phyloP scores from a whole-genome alignment of 2,329 filamentous ascomycete genomes.

The Arachnopeziza araneosa region DNA sequence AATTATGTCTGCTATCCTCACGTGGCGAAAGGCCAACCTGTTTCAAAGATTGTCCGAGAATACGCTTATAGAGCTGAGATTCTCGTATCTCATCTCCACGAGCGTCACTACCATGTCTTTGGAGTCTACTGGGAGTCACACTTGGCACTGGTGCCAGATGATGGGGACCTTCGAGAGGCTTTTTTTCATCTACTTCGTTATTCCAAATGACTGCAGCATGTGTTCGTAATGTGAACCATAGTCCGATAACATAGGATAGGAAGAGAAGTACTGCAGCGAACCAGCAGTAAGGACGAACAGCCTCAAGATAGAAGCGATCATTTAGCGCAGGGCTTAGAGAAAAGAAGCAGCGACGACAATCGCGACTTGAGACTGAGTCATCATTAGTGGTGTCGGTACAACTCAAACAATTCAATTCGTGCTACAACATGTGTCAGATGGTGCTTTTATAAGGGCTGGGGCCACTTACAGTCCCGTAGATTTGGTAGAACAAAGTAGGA shows the following conservation, averaged over 20 bases:
- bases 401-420: conserved; percentile 82
- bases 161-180: conserved; percentile 45
- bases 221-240: conserved; percentile 92
- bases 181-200: conserved; percentile 73
- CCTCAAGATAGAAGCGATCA: conserved; percentile 84
- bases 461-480: conserved; percentile 75
- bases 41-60: conserved; percentile 82
- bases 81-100: conserved; percentile 66
- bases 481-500: conserved; percentile 95
- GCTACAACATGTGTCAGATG: conserved; percentile 45
- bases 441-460: background rate
- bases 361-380: conserved; percentile 42
- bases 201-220: conserved; percentile 98
- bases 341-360: conserved; percentile 93
- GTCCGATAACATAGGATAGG: conserved; percentile 84
- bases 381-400: conserved; percentile 42
- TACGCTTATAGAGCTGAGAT: conserved; percentile 85
- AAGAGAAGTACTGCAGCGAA: conserved; percentile 81
- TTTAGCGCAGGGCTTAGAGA: conserved; percentile 78
- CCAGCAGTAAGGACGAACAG: conserved; percentile 91
- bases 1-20: conserved; percentile 39
- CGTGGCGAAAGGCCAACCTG: conserved; percentile 66
- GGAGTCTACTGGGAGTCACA: conserved; percentile 20
- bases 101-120: conserved; percentile 23
- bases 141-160: conserved; percentile 23